phyloP scores from a whole-genome alignment of 768 basidiomycete genomes.

The Myochromella boudieri region DNA sequence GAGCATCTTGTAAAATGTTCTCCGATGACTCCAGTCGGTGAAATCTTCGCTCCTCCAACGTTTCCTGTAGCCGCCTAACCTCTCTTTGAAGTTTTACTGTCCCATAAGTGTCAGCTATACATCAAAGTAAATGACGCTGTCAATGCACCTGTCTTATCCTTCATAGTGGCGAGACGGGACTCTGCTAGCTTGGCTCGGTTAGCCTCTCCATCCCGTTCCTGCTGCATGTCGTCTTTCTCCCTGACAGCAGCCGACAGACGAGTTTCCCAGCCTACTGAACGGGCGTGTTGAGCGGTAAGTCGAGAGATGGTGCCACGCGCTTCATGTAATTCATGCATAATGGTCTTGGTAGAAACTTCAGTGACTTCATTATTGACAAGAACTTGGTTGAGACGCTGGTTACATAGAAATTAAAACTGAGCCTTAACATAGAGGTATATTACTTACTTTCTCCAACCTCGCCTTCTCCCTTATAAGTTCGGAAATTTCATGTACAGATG shows the following conservation, averaged over 20 bases:
- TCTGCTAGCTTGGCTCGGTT: slow-evolving; percentile 72
- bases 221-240: slow-evolving; percentile 81
- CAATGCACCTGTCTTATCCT: slow-evolving; percentile 62
- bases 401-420: slow-evolving; percentile 4
- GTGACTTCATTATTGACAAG: slow-evolving; percentile 79
- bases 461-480: slow-evolving; percentile 57
- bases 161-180: slow-evolving; percentile 57
- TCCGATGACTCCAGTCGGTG: slow-evolving; percentile 68
- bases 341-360: slow-evolving; percentile 74
- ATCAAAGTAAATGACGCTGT: background rate
- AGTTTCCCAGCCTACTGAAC: slow-evolving; percentile 69
- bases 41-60: slow-evolving; percentile 58
- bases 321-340: slow-evolving; percentile 74
- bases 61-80: slow-evolving; percentile 61
- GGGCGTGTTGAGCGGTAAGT: slow-evolving; percentile 66
- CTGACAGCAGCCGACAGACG: slow-evolving; percentile 63
- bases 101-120: background rate
- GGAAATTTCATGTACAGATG: slow-evolving; percentile 26
- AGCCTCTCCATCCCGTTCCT: slow-evolving; percentile 74
- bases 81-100: slow-evolving; percentile 72
- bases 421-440: background rate
- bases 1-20: slow-evolving; percentile 64
- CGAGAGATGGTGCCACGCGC: slow-evolving; percentile 66
- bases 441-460: slow-evolving; percentile 55
- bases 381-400: slow-evolving; percentile 74